phyloP scores from a whole-genome alignment of 2,329 filamentous ascomycete genomes.

The Aspergillus puulaauensis region DNA sequence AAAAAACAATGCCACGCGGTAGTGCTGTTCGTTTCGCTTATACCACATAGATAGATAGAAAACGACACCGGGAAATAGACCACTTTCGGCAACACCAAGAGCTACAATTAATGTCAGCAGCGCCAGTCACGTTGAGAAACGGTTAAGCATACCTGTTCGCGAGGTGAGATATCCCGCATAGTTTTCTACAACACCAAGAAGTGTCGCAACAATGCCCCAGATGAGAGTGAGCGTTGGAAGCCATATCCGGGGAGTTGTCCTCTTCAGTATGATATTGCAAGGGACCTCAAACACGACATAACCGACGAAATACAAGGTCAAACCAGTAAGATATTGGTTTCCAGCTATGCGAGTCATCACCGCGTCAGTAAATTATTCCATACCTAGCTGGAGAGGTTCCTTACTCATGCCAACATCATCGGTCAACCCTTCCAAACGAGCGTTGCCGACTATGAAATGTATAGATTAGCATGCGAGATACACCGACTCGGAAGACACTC shows the following conservation, averaged over 20 bases:
- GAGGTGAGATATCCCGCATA: slow-evolving; percentile 50
- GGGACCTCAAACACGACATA: slow-evolving; percentile 44
- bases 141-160: slow-evolving; percentile 35
- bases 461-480: not conserved
- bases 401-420: slow-evolving; percentile 40
- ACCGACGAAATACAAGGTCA: slow-evolving; percentile 40
- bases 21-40: slow-evolving; percentile 58
- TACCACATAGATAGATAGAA: slow-evolving; percentile 66
- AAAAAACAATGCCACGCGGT: slow-evolving; percentile 60
- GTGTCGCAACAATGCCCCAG: slow-evolving; percentile 53
- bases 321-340: slow-evolving; percentile 40
- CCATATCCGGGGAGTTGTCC: slow-evolving; percentile 39
- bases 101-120: slow-evolving; percentile 27
- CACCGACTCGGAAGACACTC: not conserved
- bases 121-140: not conserved
- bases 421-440: slow-evolving; percentile 37
- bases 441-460: slow-evolving; percentile 35
- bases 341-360: slow-evolving; percentile 25
- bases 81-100: slow-evolving; percentile 53
- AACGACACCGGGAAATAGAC: slow-evolving; percentile 55
- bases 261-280: slow-evolving; percentile 43
- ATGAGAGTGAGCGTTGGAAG: slow-evolving; percentile 43
- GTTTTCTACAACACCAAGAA: slow-evolving; percentile 49
- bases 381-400: not conserved
- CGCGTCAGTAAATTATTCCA: not conserved